Conservation (phyloP, 306 rosid species). For the Malus orientalis region DNA sequence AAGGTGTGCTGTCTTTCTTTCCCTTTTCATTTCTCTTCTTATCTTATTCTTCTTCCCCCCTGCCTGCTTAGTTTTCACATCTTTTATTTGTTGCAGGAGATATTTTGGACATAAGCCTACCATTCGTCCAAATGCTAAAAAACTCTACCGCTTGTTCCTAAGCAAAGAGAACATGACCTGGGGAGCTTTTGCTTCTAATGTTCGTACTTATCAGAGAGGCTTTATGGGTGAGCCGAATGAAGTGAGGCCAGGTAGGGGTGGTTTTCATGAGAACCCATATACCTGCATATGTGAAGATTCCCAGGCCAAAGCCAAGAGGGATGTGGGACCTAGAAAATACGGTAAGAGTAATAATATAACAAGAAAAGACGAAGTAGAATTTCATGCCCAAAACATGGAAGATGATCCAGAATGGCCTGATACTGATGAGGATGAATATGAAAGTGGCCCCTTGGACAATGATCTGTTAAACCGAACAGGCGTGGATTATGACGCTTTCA, state of each 20-base stretch:
- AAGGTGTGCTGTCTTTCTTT: slow-evolving; percentile 44
- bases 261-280: slow-evolving; percentile 91
- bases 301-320: slow-evolving; percentile 33
- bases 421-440: slow-evolving; percentile 65
- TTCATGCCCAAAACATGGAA: slow-evolving; percentile 39
- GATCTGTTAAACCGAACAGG: slow-evolving; percentile 43
- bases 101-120: slow-evolving; percentile 98
- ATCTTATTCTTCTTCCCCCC: slow-evolving; percentile 1
- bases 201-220: slow-evolving; percentile 79
- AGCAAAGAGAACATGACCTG: slow-evolving; percentile 70
- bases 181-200: slow-evolving; percentile 75
- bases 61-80: slow-evolving; percentile 12
- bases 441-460: slow-evolving; percentile 43
- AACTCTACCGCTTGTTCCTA: slow-evolving; percentile 66
- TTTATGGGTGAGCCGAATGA: slow-evolving; percentile 95
- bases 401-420: slow-evolving; percentile 61
- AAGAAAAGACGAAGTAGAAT: slow-evolving; percentile 26
- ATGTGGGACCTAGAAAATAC: slow-evolving; percentile 36
- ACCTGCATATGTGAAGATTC: slow-evolving; percentile 88
- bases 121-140: slow-evolving; percentile 95
- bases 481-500: slow-evolving; percentile 53
- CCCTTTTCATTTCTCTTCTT: neutral
- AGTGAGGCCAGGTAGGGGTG: slow-evolving; percentile 91
- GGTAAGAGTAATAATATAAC: slow-evolving; percentile 38
- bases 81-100: slow-evolving; percentile 51